These are phyloP conservation scores for Ceratobasidium papillatum DNA, from an alignment of 1,284 basidiomycete genomes.

Conservation along the genomic window DNA sequence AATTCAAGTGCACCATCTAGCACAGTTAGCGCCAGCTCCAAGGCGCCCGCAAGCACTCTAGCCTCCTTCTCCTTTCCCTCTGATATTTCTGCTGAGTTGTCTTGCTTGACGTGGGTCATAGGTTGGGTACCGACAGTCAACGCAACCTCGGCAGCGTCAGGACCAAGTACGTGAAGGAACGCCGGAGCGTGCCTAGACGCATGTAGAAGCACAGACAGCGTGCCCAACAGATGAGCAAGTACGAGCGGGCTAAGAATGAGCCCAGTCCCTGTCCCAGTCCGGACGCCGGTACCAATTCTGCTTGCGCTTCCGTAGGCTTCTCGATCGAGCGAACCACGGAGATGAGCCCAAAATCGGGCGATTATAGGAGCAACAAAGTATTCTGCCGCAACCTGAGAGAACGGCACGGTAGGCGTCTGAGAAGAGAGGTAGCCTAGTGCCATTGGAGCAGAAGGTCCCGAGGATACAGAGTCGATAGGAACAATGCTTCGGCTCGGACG, in stretches of 20 bases:
- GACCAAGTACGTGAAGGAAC: constrained; percentile 82
- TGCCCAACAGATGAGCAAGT: constrained; percentile 76
- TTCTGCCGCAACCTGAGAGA: constrained; percentile 82
- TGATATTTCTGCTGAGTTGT: constrained; percentile 48
- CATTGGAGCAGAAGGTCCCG: constrained; percentile 10
- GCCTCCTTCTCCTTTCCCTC: constrained; percentile 62
- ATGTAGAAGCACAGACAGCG: constrained; percentile 83
- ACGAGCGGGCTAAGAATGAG: constrained; percentile 80
- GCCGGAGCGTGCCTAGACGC: constrained; percentile 79
- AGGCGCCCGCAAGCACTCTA: constrained; percentile 72
- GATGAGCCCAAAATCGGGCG: constrained; percentile 90
- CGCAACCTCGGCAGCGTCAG: constrained; percentile 82
- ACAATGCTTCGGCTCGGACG: constrained; percentile 46
- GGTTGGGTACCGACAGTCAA: constrained; percentile 77
- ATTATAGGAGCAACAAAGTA: constrained; percentile 88
- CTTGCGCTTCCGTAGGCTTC: constrained; percentile 62
- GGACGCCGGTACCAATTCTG: background rate
- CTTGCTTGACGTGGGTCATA: constrained; percentile 54
- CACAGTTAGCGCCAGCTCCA: constrained; percentile 80
- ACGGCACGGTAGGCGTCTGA: constrained; percentile 53
- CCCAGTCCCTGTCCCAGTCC: constrained; percentile 74
- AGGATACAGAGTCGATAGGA: constrained; percentile 44
- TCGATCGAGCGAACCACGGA: constrained; percentile 79
- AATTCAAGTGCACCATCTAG: constrained; percentile 78
- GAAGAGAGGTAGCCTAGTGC: constrained; percentile 16